A percentile compares a stretch with the other conserved stretches of the same genome.
Conservation (phyloP, 2,329 filamentous ascomycete genomes). For the Trichoderma sp. region DNA sequence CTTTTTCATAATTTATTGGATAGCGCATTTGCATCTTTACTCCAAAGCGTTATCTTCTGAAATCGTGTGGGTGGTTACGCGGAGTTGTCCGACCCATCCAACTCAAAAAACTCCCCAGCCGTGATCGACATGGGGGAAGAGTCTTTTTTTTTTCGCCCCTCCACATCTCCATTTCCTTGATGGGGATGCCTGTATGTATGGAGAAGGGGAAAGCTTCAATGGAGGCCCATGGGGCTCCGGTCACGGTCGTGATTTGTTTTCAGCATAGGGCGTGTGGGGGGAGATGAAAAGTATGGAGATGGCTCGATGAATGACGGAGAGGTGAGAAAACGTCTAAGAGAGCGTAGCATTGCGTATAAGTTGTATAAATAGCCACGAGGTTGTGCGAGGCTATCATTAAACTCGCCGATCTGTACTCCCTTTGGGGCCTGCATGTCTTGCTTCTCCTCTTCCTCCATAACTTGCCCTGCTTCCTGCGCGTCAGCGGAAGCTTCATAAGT, state of each 20-base stretch:
- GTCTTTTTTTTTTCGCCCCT: conserved; percentile 4
- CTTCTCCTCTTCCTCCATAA: not conserved
- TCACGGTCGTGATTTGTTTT: conserved; percentile 4
- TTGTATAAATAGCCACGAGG: not conserved
- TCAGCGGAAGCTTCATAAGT: not conserved
- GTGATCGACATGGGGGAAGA: conserved; percentile 20
- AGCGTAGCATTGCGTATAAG: not conserved
- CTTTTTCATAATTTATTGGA: not conserved
- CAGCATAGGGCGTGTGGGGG: conserved; percentile 13
- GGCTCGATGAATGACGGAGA: not conserved
- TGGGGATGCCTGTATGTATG: not conserved
- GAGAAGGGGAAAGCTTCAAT: not conserved
- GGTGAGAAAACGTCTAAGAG: not conserved
- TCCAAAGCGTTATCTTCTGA: not conserved
- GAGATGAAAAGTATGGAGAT: not conserved
- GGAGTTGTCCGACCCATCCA: conserved; percentile 24
- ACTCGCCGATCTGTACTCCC: conserved; percentile 17
- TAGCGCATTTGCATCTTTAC: not conserved
- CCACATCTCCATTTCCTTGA: conserved; percentile 18
- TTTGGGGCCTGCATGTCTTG: conserved; percentile 20
- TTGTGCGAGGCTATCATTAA: not conserved
- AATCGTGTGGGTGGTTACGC: conserved; percentile 1
- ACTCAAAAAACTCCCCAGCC: not conserved
- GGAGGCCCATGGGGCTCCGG: conserved; percentile 21
- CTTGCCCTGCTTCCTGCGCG: not conserved